Conservation (phyloP, 176 grass and related monocot genomes). For the Phoenix dactylifera region DNA sequence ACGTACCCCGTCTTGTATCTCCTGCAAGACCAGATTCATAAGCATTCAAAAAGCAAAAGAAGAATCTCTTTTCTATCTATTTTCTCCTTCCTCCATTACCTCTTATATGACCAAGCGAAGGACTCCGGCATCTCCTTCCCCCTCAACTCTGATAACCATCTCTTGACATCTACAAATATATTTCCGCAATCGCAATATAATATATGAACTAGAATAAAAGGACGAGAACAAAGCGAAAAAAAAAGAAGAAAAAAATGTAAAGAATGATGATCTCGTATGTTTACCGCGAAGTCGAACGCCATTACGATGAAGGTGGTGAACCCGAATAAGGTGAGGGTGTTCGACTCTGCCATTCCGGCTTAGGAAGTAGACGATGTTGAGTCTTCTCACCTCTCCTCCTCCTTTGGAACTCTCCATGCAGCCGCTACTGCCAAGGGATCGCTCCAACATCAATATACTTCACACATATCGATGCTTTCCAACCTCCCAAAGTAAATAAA, state of each 20-base stretch:
- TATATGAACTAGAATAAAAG: neutral
- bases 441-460: neutral
- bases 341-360: conserved; percentile 47
- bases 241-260: no score
- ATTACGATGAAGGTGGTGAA: conserved; percentile 33
- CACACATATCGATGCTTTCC: neutral
- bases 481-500: no score
- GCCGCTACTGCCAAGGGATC: neutral
- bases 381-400: conserved; percentile 35
- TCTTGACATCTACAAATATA: conserved; percentile 46
- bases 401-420: neutral
- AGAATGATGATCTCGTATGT: no score
- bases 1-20: conserved; percentile 41
- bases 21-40: conserved; percentile 16
- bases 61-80: neutral
- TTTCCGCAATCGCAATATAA: neutral
- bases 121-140: conserved; percentile 47
- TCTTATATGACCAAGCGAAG: conserved; percentile 67
- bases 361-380: conserved; percentile 64
- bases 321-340: conserved; percentile 68
- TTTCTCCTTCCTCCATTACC: neutral
- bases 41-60: no score
- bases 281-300: conserved; percentile 63
- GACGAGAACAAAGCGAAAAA: neutral
- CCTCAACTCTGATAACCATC: conserved; percentile 62